A percentile compares a stretch with the other conserved stretches of the same genome.
phyloP scores from a whole-genome alignment of 352 stramenopile species.

The Pythium periplocum region DNA sequence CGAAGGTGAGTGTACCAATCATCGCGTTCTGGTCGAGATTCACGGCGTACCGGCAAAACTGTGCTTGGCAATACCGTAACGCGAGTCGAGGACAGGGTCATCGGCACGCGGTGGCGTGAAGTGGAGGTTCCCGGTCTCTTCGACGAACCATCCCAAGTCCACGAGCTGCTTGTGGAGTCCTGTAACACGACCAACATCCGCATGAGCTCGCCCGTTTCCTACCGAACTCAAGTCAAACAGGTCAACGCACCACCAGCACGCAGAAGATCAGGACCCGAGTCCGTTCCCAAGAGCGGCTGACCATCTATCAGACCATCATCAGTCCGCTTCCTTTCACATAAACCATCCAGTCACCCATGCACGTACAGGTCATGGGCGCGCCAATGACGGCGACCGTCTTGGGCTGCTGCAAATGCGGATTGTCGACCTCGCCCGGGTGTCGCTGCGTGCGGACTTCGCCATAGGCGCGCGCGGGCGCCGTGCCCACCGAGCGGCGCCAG shows the following conservation, averaged over 20 bases:
- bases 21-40: neutral
- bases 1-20: constrained; percentile 5
- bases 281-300: constrained; percentile 74
- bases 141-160: constrained; percentile 78
- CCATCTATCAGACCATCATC: constrained; percentile 38
- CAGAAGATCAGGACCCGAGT: constrained; percentile 67
- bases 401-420: constrained; percentile 45
- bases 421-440: constrained; percentile 48
- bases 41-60: constrained; percentile 48
- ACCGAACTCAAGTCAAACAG: too few relatives aligned
- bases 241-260: constrained; percentile 43
- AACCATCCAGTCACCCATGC: constrained; percentile 2
- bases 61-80: constrained; percentile 71
- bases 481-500: constrained; percentile 41
- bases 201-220: too few relatives aligned
- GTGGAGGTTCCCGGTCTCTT: constrained; percentile 79
- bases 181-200: constrained; percentile 1
- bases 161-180: constrained; percentile 75
- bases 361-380: constrained; percentile 83
- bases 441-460: constrained; percentile 60
- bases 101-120: constrained; percentile 43
- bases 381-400: constrained; percentile 79
- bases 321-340: neutral
- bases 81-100: constrained; percentile 63
- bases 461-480: constrained; percentile 40